Conservation (phyloP, 2,329 filamentous ascomycete genomes). For the Gliomastix tumulicola region DNA sequence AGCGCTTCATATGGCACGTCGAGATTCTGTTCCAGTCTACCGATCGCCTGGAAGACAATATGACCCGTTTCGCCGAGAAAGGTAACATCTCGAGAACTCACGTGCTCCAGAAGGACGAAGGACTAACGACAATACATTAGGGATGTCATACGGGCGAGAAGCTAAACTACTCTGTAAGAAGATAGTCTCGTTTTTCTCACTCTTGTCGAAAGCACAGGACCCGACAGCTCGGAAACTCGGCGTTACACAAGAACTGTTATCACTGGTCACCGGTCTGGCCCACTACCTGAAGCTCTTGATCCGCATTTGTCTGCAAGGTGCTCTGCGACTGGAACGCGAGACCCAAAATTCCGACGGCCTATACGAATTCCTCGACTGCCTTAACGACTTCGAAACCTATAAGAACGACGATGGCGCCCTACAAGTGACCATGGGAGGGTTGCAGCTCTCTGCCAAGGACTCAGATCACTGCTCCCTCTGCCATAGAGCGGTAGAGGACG, state of each 20-base stretch:
- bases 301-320: slow-evolving; percentile 90
- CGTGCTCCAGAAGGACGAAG: too few species aligned
- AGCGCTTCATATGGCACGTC: slow-evolving; percentile 93
- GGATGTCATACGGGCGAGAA: slow-evolving; percentile 85
- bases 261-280: slow-evolving; percentile 88
- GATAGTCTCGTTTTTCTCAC: slow-evolving; percentile 93
- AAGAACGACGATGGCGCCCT: slow-evolving; percentile 64
- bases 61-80: slow-evolving; percentile 65
- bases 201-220: slow-evolving; percentile 92
- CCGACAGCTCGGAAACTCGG: slow-evolving; percentile 84
- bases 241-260: slow-evolving; percentile 96
- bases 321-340: slow-evolving; percentile 85
- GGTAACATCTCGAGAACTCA: slow-evolving; percentile 39
- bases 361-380: slow-evolving; percentile 74
- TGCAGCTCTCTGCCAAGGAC: slow-evolving; percentile 62
- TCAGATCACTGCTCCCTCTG: slow-evolving; percentile 83
- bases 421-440: slow-evolving; percentile 59
- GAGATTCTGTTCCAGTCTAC: slow-evolving; percentile 87
- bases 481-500: slow-evolving; percentile 85
- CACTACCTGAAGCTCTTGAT: slow-evolving; percentile 98
- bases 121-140: slow-evolving; percentile 37
- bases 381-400: slow-evolving; percentile 74
- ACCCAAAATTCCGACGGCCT: slow-evolving; percentile 67
- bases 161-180: slow-evolving; percentile 99
- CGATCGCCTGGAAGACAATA: slow-evolving; percentile 72